phyloP scores from a whole-genome alignment of 2,329 filamentous ascomycete genomes.

The Botrytis medusae region DNA sequence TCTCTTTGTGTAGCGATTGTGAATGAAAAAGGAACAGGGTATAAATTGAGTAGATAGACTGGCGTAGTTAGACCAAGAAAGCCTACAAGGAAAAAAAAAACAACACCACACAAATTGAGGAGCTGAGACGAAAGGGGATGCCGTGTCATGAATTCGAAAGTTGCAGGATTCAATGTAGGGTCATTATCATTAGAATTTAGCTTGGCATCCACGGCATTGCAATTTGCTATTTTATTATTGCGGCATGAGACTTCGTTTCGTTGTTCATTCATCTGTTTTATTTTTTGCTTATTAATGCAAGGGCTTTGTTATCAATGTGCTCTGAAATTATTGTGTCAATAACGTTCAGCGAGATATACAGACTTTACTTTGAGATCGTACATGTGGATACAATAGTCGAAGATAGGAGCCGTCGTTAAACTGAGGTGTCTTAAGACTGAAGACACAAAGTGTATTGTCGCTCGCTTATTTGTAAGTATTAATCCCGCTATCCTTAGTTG shows the following conservation, averaged over 20 bases:
- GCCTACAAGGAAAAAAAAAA: too few relatives aligned
- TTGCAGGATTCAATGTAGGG: accelerated
- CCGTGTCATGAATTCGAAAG: neutral
- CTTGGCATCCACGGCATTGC: neutral
- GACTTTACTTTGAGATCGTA: accelerated
- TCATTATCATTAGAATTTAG: neutral
- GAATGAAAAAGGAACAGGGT: accelerated
- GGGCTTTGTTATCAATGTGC: neutral
- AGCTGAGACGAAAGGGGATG: neutral
- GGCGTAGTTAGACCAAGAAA: neutral
- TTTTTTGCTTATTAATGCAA: neutral
- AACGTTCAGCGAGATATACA: neutral
- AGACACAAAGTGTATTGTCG: neutral
- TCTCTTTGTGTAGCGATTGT: accelerated
- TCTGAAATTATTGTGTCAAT: neutral
- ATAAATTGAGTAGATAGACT: neutral
- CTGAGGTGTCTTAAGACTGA: neutral
- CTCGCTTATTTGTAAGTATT: neutral
- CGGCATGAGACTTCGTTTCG: neutral
- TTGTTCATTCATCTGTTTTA: accelerated
- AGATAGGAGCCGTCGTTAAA: neutral
- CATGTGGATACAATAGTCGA: neutral
- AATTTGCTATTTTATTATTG: neutral
- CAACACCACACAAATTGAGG: too few relatives aligned
- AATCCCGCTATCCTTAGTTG: neutral